Evolutionary conservation across 108 stramenopile genomes (phyloP).

Genomic region (Cyclotella choctawhatcheeana): DNA sequence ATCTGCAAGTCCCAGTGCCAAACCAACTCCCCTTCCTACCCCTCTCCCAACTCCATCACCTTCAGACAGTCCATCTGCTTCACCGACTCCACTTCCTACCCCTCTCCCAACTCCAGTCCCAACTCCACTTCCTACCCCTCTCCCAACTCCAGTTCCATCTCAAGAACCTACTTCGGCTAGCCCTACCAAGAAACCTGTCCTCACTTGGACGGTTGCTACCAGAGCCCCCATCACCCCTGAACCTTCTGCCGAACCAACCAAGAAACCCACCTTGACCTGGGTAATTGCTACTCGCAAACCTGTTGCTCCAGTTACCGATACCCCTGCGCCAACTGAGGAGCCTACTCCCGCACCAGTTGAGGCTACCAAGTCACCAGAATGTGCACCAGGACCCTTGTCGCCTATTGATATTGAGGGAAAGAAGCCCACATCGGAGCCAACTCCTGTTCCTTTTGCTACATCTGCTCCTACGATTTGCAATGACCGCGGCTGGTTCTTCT

Average conservation of each 20-base stretch:
- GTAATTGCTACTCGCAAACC: constrained; percentile 6
- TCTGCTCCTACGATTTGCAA: neutral
- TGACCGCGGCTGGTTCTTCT: neutral
- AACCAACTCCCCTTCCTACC: neutral
- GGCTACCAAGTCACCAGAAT: neutral
- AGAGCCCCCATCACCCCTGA: no score
- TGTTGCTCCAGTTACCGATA: no score
- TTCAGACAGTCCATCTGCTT: neutral
- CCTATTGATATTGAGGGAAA: neutral
- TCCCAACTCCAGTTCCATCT: neutral
- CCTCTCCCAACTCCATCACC: neutral
- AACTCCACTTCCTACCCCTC: constrained; percentile 10
- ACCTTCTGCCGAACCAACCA: neutral
- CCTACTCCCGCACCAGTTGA: no score
- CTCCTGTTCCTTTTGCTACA: neutral
- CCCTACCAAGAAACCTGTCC: no score
- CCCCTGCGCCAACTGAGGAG: neutral
- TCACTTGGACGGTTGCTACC: no score
- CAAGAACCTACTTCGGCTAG: no score
- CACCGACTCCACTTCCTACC: constrained; percentile 5
- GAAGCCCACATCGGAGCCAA: neutral
- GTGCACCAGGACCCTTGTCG: neutral
- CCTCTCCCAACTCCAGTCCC: constrained; percentile 15
- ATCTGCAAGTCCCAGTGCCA: constrained; percentile 2
- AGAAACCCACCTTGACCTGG: neutral